These are phyloP conservation scores for Colletotrichum australisinense DNA, from an alignment of 2,329 filamentous ascomycete genomes.

Conservation along the genomic window DNA sequence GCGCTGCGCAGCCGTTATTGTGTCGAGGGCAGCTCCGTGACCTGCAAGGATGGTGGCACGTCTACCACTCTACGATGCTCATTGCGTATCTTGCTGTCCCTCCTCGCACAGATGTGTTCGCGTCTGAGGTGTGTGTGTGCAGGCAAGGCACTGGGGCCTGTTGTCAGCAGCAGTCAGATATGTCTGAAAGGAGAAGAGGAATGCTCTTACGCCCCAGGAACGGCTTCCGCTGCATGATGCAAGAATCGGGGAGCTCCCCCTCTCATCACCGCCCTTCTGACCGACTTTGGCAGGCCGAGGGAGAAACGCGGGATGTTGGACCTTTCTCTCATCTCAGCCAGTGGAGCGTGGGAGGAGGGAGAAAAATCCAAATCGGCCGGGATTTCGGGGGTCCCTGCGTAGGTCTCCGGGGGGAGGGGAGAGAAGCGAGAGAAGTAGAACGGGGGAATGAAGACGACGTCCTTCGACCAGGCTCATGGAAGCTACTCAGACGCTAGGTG, in stretches of 20 bases:
- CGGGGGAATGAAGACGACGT: conserved; percentile 19
- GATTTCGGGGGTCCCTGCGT: conserved; percentile 28
- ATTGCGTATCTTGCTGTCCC: conserved; percentile 17
- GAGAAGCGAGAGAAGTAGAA: conserved; percentile 9
- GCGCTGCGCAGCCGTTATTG: conserved; percentile 28
- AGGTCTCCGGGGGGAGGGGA: conserved; percentile 13
- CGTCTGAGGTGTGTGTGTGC: conserved; percentile 1
- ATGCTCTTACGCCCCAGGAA: neutral
- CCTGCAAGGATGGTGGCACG: conserved; percentile 20
- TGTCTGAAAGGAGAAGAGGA: conserved; percentile 21
- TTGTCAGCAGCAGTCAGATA: conserved; percentile 31
- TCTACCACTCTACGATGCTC: conserved; percentile 12
- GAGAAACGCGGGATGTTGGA: conserved; percentile 22
- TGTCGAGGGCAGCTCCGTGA: conserved; percentile 17
- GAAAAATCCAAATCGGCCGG: conserved; percentile 29
- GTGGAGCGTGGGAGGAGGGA: conserved; percentile 21
- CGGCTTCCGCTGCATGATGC: conserved; percentile 17
- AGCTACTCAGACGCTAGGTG: conserved; percentile 27
- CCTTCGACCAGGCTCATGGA: conserved; percentile 34
- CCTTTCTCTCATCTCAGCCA: conserved; percentile 22
- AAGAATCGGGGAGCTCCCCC: conserved; percentile 21
- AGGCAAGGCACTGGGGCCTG: neutral
- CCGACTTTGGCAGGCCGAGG: conserved; percentile 14
- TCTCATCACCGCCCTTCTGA: conserved; percentile 23
- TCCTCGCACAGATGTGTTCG: conserved; percentile 21